Evolutionary conservation across 176 grass and related monocot genomes (phyloP).

Genomic region (Zizania latifolia): DNA sequence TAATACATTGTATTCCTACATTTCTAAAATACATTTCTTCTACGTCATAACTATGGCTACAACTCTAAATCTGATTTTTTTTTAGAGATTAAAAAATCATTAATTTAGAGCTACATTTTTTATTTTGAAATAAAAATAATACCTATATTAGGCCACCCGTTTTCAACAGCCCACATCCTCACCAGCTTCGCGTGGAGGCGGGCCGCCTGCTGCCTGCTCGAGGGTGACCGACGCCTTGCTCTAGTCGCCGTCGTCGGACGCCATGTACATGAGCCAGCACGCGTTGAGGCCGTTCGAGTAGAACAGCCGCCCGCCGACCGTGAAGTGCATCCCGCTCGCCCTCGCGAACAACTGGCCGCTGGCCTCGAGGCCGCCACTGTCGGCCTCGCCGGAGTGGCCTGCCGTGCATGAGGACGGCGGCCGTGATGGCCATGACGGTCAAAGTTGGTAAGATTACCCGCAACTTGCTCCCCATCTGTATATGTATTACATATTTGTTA

Average conservation of each 20-base stretch:
- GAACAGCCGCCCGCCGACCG: constrained; percentile 35
- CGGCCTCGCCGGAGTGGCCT: constrained; percentile 8
- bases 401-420: background rate
- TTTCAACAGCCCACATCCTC: constrained; percentile 87
- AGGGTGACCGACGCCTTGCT: constrained; percentile 45
- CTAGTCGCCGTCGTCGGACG: constrained; percentile 36
- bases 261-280: constrained; percentile 87
- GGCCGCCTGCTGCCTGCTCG: constrained; percentile 50
- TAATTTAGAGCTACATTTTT: too few relatives aligned
- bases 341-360: too few relatives aligned
- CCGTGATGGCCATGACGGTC: constrained; percentile 1
- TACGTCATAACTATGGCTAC: too few relatives aligned
- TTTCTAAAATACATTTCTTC: too few relatives aligned
- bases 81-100: too few relatives aligned
- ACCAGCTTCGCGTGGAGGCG: constrained; percentile 42
- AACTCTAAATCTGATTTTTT: too few relatives aligned
- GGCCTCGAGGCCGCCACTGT: too few relatives aligned
- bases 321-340: constrained; percentile 49
- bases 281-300: constrained; percentile 73
- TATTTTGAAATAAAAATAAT: too few relatives aligned
- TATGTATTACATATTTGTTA: too few relatives aligned
- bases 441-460: background rate
- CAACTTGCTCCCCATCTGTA: constrained; percentile 35
- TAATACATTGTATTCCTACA: too few relatives aligned
- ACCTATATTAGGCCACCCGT: too few relatives aligned